Percentiles rank a stretch among this genome's conserved stretches.
Evolutionary conservation across 805 yeast genomes (phyloP).

Genomic region (Starmera dryadoides): DNA sequence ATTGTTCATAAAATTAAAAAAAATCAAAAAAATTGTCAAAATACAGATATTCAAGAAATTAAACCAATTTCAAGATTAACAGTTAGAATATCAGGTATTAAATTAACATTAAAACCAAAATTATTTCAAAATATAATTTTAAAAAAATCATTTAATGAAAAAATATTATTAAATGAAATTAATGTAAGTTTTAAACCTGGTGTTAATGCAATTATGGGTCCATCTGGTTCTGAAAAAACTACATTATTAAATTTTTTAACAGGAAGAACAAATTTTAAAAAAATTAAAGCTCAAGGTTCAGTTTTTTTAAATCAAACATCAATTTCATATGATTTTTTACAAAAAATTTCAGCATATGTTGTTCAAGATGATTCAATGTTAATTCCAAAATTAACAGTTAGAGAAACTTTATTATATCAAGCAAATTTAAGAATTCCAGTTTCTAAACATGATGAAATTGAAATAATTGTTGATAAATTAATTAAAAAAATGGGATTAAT

Average conservation of each 20-base stretch:
- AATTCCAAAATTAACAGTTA: slow-evolving; percentile 63
- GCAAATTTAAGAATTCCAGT: slow-evolving; percentile 59
- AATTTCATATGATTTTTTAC: slow-evolving; percentile 27
- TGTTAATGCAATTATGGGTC: slow-evolving; percentile 72
- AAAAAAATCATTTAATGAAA: slow-evolving; percentile 5
- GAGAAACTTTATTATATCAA: slow-evolving; percentile 68
- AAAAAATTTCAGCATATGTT: slow-evolving; percentile 61
- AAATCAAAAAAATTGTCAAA: neutral
- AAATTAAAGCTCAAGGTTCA: slow-evolving; percentile 29
- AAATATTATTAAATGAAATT: slow-evolving; percentile 29
- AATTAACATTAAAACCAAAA: neutral
- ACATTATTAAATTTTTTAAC: slow-evolving; percentile 59
- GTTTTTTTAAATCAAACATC: slow-evolving; percentile 34
- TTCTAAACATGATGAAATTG: slow-evolving; percentile 34
- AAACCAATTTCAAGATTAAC: neutral
- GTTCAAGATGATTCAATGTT: slow-evolving; percentile 75
- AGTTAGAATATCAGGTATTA: neutral
- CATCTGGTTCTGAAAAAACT: slow-evolving; percentile 76
- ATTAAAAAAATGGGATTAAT: slow-evolving; percentile 60
- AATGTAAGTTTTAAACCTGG: slow-evolving; percentile 73
- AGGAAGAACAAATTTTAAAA: slow-evolving; percentile 38
- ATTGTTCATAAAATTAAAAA: neutral
- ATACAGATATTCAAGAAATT: neutral
- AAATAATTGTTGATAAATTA: slow-evolving; percentile 42
- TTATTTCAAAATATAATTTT: neutral